These are phyloP conservation scores for Phytophthora ohioensis DNA, from an alignment of 352 stramenopile genomes.

Conservation along the genomic window DNA sequence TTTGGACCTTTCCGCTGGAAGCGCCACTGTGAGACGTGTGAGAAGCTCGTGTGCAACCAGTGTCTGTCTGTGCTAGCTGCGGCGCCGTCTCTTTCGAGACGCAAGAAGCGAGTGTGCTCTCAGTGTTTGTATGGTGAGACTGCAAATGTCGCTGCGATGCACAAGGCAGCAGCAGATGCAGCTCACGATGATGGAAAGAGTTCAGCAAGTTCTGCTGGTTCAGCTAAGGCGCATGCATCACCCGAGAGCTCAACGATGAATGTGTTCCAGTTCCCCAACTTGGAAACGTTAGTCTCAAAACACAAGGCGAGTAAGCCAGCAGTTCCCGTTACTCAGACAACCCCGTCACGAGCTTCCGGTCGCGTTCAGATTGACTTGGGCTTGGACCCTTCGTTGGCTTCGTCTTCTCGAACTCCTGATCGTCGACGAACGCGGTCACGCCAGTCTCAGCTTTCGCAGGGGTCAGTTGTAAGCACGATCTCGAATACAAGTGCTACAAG, in stretches of 20 bases:
- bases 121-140: slow-evolving; percentile 69
- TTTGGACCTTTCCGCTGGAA: slow-evolving; percentile 86
- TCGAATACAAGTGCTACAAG: slow-evolving; percentile 25
- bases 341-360: slow-evolving; percentile 9
- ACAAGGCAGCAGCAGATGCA: slow-evolving; percentile 16
- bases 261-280: slow-evolving; percentile 39
- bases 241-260: slow-evolving; percentile 23
- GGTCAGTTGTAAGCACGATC: slow-evolving; percentile 17
- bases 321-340: slow-evolving; percentile 4
- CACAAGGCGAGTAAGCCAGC: slow-evolving; percentile 20
- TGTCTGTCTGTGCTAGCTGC: slow-evolving; percentile 71
- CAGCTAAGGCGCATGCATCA: background rate
- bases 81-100: slow-evolving; percentile 53
- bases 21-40: slow-evolving; percentile 69
- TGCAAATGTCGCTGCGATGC: slow-evolving; percentile 22
- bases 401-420: slow-evolving; percentile 14
- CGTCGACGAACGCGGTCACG: slow-evolving; percentile 29
- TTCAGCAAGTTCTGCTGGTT: slow-evolving; percentile 5
- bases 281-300: slow-evolving; percentile 37
- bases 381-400: slow-evolving; percentile 37
- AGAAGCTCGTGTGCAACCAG: slow-evolving; percentile 65
- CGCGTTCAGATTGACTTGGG: slow-evolving; percentile 39
- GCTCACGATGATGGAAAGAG: slow-evolving; percentile 6
- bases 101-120: slow-evolving; percentile 77
- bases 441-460: slow-evolving; percentile 34